Evolutionary conservation across 2,329 filamentous ascomycete genomes (phyloP).

Genomic region (Pseudocercospora musae): DNA sequence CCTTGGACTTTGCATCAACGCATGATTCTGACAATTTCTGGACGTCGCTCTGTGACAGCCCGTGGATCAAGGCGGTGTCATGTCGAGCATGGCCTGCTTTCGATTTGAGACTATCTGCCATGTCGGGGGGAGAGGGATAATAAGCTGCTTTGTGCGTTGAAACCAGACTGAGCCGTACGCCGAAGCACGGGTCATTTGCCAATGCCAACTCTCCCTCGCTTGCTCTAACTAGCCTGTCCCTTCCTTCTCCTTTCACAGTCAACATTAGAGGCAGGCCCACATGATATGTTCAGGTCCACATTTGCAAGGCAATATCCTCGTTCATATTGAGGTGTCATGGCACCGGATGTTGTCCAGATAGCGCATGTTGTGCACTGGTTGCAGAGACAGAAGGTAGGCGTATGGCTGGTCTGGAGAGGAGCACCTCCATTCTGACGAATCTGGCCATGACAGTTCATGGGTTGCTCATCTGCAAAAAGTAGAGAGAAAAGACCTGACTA

Average conservation of each 20-base stretch:
- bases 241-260: background rate
- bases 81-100: constrained; percentile 37
- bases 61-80: constrained; percentile 45
- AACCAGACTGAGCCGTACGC: background rate
- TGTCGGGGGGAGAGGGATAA: constrained; percentile 32
- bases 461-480: background rate
- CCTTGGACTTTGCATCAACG: constrained; percentile 67
- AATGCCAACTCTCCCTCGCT: background rate
- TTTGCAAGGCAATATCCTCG: background rate
- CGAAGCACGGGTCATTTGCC: background rate
- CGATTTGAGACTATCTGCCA: constrained; percentile 31
- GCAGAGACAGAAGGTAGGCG: background rate
- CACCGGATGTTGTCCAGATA: background rate
- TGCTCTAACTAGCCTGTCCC: too few species aligned
- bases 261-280: background rate
- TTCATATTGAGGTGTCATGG: background rate
- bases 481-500: background rate
- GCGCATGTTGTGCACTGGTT: background rate
- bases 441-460: background rate
- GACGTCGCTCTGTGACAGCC: constrained; percentile 63
- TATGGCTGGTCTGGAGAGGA: background rate
- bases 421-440: background rate
- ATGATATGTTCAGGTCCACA: background rate
- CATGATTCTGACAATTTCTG: constrained; percentile 60
- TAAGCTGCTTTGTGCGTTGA: constrained; percentile 1